Base-by-base conservation (phyloP, 1,284 basidiomycete species). In the Naganishia sp. region DNA sequence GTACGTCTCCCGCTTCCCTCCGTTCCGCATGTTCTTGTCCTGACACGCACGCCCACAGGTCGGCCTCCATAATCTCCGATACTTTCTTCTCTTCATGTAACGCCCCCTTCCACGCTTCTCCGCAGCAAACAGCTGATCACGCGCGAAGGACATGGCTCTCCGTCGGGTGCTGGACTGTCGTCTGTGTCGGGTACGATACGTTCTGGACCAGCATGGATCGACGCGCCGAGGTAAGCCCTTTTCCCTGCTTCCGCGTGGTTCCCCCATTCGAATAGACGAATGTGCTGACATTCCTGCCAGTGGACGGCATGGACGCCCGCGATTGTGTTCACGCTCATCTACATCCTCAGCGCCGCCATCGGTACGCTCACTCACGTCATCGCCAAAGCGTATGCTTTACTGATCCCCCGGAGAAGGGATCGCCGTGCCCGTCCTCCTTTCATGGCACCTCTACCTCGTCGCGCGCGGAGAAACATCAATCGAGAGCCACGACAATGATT, bases 31-130 rank as follows among this genome's bases (percentile, higher is more conserved):
- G 5, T 2, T 28, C 5, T 28, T 28, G 28, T 28, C 28, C 28
- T 28, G 28, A 28, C 28, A 28, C 28, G 5, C 28, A 4, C 35
- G 41, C n/a, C 18, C 31, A 52, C 67, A 80, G 79, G 84, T 99
- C 28, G 95, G 96, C 2, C 77, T 98, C 7, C 84, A 95, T 76
- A 99, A 99, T 75, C 94, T 98, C 77, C 86, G 95, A 0, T 92
- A 98, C 79, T 99, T 99, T 73, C 85, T 96, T 41, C 82, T 98
- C 42, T 99, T 98, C 84, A 89, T 98, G 92, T 90, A 67, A 79
- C 28, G 17, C 49, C 45, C 32, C 17, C 43, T 32, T 21, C 55
- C 39, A 18, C 17, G 15, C 9, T 18, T 1, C 56, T n/a, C 28
- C 45, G 41, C n/a, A 23, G 28, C 28, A 5, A 28, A 28, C 28